Percentiles rank a stretch among this genome's conserved stretches.
These are phyloP conservation scores for Rhodomyrtus tomentosa DNA, from an alignment of 345 rosid species.

Conservation along the genomic window DNA sequence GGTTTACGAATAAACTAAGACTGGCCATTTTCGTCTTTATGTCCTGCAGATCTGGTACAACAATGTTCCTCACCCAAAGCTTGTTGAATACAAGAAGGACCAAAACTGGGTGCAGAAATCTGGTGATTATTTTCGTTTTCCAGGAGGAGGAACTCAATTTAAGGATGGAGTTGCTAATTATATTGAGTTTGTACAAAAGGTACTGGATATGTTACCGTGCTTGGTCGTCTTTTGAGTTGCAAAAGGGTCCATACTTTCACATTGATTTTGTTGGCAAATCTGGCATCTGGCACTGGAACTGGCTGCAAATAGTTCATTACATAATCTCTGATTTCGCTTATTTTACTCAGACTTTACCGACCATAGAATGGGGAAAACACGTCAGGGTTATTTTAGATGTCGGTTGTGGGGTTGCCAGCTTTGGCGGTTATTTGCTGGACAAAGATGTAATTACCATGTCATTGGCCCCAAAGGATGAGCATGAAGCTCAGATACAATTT, in stretches of 20 bases:
- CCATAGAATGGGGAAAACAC: constrained; percentile 58
- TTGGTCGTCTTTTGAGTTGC: not conserved
- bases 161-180: constrained; percentile 69
- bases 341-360: constrained; percentile 45
- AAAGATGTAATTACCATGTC: constrained; percentile 84
- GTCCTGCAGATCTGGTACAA: constrained; percentile 58
- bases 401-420: constrained; percentile 92
- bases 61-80: constrained; percentile 92
- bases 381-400: constrained; percentile 74
- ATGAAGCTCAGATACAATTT: constrained; percentile 97
- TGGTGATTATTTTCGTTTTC: constrained; percentile 62
- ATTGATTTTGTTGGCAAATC: not conserved
- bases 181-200: constrained; percentile 55
- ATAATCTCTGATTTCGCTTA: not conserved
- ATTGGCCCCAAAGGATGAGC: constrained; percentile 94
- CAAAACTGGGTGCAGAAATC: constrained; percentile 82
- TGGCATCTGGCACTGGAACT: not conserved
- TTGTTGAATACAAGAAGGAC: constrained; percentile 90
- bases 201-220: not conserved
- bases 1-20: not conserved
- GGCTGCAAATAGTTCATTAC: not conserved
- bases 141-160: constrained; percentile 96
- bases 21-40: not conserved
- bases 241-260: not conserved
- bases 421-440: constrained; percentile 76